Conservation (phyloP, 441 rosid species). For the Brassica hybrid region DNA sequence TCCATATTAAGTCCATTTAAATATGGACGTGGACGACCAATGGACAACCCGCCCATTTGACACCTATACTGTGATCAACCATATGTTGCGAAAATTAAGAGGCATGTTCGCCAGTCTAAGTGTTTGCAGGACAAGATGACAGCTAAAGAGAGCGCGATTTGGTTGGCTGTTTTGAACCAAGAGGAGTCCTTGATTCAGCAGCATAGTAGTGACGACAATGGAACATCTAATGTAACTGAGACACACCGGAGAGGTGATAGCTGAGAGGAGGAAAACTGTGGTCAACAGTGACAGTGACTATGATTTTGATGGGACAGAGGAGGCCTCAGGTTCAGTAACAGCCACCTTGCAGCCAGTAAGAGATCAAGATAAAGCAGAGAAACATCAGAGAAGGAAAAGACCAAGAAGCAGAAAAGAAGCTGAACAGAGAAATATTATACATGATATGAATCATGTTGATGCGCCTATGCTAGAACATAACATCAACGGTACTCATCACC, state of each 20-base stretch:
- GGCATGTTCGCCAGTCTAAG: constrained; percentile 92
- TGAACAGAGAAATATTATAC: constrained; percentile 40
- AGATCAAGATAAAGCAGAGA: constrained; percentile 47
- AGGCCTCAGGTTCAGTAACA: constrained; percentile 64
- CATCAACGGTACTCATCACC: constrained; percentile 47
- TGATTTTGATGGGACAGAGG: constrained; percentile 68
- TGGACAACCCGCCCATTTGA: too few species aligned
- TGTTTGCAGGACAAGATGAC: constrained; percentile 99
- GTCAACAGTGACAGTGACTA: constrained; percentile 79
- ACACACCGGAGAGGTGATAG: constrained; percentile 48
- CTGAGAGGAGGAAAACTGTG: constrained; percentile 55
- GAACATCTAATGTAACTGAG: constrained; percentile 81
- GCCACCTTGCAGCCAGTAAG: constrained; percentile 27
- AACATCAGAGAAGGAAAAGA: constrained; percentile 56
- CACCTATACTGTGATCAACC: constrained; percentile 97
- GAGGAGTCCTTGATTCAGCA: constrained; percentile 68
- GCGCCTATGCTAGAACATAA: constrained; percentile 49
- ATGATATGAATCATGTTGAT: constrained; percentile 63
- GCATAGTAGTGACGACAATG: constrained; percentile 81
- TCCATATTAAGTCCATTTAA: too few species aligned
- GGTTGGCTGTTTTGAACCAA: constrained; percentile 77
- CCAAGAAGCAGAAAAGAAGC: constrained; percentile 40
- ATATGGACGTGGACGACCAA: too few species aligned
- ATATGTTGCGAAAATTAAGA: constrained; percentile 94
- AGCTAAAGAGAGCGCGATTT: constrained; percentile 67